Evolutionary conservation across 352 stramenopile species (phyloP).

Genomic region (Elongisporangium anandrum): DNA sequence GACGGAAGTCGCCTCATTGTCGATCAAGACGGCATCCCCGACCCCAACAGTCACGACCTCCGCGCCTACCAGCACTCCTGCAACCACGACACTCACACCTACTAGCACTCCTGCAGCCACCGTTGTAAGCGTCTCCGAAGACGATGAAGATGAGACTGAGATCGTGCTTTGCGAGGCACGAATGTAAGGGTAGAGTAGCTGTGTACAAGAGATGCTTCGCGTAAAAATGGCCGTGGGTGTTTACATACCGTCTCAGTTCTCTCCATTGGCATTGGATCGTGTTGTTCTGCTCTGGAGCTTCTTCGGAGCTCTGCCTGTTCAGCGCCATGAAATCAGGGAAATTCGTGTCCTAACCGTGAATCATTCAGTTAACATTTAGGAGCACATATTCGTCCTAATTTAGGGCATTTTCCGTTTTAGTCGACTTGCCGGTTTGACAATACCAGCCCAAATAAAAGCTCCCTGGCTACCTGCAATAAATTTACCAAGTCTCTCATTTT

Average conservation of each 20-base stretch:
- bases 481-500: background rate
- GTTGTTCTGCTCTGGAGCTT: background rate
- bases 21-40: background rate
- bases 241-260: background rate
- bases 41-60: background rate
- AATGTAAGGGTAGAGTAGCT: background rate
- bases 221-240: background rate
- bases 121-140: background rate
- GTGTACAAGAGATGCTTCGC: no score
- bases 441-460: background rate
- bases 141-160: background rate
- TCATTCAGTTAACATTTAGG: background rate
- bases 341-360: background rate
- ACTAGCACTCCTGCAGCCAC: slow-evolving; percentile 5
- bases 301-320: no score
- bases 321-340: no score
- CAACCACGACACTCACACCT: background rate
- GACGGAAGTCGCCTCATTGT: background rate
- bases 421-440: background rate
- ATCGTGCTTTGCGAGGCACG: background rate
- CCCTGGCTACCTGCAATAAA: background rate
- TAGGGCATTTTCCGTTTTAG: background rate
- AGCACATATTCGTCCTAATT: background rate
- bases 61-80: background rate
- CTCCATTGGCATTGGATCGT: background rate